Evolutionary conservation across 768 basidiomycete species (phyloP).

Genomic region (Tulasnella sp.): DNA sequence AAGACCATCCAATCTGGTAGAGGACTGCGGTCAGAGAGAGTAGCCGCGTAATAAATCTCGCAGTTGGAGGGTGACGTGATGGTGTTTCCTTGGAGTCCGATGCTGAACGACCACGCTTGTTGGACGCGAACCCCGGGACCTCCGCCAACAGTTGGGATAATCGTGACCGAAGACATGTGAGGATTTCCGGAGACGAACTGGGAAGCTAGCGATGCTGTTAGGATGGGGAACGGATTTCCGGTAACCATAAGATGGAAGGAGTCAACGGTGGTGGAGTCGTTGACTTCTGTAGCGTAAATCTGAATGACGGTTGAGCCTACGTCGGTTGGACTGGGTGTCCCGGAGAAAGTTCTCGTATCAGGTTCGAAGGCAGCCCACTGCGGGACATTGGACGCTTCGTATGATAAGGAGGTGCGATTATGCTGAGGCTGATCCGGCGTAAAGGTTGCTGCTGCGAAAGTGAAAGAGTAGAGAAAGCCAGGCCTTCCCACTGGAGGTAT

Average conservation of each 20-base stretch:
- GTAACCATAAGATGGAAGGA: slow-evolving; percentile 27
- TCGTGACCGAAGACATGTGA: slow-evolving; percentile 56
- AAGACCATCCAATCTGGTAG: slow-evolving; percentile 71
- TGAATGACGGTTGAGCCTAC: slow-evolving; percentile 51
- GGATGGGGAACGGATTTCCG: slow-evolving; percentile 35
- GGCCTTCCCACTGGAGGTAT: slow-evolving; percentile 68
- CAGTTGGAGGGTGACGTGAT: slow-evolving; percentile 31
- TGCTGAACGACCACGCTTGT: slow-evolving; percentile 76
- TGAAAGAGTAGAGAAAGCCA: slow-evolving; percentile 53
- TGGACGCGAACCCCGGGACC: slow-evolving; percentile 51
- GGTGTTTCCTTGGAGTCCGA: slow-evolving; percentile 65
- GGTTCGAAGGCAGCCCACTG: slow-evolving; percentile 69
- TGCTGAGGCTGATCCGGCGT: slow-evolving; percentile 19
- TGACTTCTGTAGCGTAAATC: slow-evolving; percentile 41
- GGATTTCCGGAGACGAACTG: slow-evolving; percentile 53
- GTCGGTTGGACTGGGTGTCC: slow-evolving; percentile 53
- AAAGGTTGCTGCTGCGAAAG: slow-evolving; percentile 58
- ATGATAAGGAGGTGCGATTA: slow-evolving; percentile 37
- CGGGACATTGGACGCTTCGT: slow-evolving; percentile 50
- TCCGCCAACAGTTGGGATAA: slow-evolving; percentile 33
- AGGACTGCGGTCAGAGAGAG: slow-evolving; percentile 51
- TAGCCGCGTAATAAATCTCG: slow-evolving; percentile 50
- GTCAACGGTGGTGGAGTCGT: slow-evolving; percentile 39
- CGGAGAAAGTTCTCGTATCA: slow-evolving; percentile 46
- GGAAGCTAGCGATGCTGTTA: slow-evolving; percentile 41